Evolutionary conservation across 352 stramenopile genomes (phyloP).

Genomic region (Thraustochytrium aureum): DNA sequence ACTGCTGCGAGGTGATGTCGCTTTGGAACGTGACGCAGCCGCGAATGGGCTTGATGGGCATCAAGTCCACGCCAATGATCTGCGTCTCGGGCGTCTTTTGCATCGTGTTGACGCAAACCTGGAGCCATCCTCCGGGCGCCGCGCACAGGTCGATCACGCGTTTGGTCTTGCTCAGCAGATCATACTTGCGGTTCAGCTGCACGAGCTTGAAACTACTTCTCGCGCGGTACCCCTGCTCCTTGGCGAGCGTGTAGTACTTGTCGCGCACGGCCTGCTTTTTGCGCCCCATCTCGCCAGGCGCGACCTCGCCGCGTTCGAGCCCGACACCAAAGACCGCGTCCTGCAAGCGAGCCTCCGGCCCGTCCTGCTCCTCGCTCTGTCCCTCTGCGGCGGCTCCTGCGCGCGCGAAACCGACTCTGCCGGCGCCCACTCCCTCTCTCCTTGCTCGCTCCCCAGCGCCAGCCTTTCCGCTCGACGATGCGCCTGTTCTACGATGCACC

Average conservation of each 20-base stretch:
- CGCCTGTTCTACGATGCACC: too few relatives aligned
- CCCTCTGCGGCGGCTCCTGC: too few relatives aligned
- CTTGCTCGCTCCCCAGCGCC: too few relatives aligned
- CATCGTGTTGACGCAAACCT: conserved; percentile 85
- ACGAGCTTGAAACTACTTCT: conserved; percentile 99
- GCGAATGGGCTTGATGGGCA: conserved; percentile 96
- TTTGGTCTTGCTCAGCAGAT: conserved; percentile 93
- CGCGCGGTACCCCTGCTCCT: conserved; percentile 93
- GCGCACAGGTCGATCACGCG: conserved; percentile 99
- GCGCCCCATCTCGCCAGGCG: conserved; percentile 35
- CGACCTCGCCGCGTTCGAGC: too few relatives aligned
- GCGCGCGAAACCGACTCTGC: too few relatives aligned
- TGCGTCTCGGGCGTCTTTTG: conserved; percentile 59
- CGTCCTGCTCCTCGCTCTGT: too few relatives aligned
- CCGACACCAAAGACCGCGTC: too few relatives aligned
- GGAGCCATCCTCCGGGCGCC: conserved; percentile 97
- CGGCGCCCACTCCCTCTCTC: too few relatives aligned
- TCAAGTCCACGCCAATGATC: conserved; percentile 98
- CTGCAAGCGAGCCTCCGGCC: too few relatives aligned
- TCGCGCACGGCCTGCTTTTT: conserved; percentile 69
- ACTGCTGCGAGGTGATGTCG: conserved; percentile 88
- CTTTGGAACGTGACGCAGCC: conserved; percentile 96
- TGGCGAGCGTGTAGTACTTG: conserved; percentile 97
- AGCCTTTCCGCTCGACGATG: too few relatives aligned
- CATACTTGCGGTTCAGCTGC: conserved; percentile 99